Conservation (phyloP, 1,139 yeast genomes). For the Hemisphaericaspora subhashii region DNA sequence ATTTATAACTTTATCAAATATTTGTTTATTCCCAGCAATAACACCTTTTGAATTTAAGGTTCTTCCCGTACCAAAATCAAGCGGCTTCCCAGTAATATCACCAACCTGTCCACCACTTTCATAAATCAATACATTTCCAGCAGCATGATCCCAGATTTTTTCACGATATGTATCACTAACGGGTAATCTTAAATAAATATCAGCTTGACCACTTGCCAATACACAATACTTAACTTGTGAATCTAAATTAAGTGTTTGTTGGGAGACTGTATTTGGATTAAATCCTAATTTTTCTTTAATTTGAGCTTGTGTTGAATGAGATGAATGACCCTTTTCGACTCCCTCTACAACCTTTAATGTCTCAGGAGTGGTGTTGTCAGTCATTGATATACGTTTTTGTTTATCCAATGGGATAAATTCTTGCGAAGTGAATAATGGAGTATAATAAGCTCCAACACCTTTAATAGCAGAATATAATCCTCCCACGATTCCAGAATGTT, state of each 20-base stretch:
- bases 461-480: conserved; percentile 76
- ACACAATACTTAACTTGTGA: conserved; percentile 96
- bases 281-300: conserved; percentile 65
- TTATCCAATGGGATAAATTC: conserved; percentile 38
- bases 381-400: conserved; percentile 43
- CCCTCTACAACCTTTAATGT: conserved; percentile 83
- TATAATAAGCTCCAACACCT: conserved; percentile 70
- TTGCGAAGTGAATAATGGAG: conserved; percentile 35
- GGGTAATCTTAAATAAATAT: conserved; percentile 86
- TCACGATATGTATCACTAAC: conserved; percentile 74
- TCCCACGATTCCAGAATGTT: conserved; percentile 48
- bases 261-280: conserved; percentile 39
- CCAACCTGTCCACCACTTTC: conserved; percentile 94
- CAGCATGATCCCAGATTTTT: conserved; percentile 99
- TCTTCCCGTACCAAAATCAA: conserved; percentile 89
- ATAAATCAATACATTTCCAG: conserved; percentile 80
- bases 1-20: conserved; percentile 62
- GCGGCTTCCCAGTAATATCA: conserved; percentile 70
- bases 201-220: conserved; percentile 88
- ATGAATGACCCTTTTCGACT: conserved; percentile 95
- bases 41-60: conserved; percentile 83
- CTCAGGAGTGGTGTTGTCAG: conserved; percentile 39
- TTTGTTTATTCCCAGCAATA: conserved; percentile 72
- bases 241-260: conserved; percentile 70
- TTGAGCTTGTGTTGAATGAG: conserved; percentile 80